Percentiles rank a stretch among this genome's conserved stretches.
These are phyloP conservation scores for Zangia roseola DNA, from an alignment of 768 basidiomycete species.

Conservation along the genomic window DNA sequence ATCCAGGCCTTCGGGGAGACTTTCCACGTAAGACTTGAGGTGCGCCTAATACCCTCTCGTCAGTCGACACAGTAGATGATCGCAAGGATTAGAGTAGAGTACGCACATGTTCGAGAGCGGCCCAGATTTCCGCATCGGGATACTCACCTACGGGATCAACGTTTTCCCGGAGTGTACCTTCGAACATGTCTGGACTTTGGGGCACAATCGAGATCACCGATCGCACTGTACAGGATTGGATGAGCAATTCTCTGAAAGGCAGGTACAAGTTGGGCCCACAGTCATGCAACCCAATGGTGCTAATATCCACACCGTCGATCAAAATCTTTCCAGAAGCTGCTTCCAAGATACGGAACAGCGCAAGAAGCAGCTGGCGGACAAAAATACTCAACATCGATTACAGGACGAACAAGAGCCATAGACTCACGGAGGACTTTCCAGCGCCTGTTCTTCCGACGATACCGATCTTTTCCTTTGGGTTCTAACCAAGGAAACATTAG, in stretches of 20 bases:
- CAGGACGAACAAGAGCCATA: neutral
- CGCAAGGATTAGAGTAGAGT: neutral
- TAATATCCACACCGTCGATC: conserved; percentile 77
- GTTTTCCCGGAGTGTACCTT: conserved; percentile 79
- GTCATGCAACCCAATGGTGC: conserved; percentile 72
- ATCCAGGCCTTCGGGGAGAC: conserved; percentile 65
- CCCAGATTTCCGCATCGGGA: conserved; percentile 84
- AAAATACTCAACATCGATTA: neutral
- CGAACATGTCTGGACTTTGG: conserved; percentile 70
- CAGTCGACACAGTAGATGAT: neutral
- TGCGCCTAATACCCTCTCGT: conserved; percentile 44
- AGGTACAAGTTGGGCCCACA: conserved; percentile 7
- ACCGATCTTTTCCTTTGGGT: conserved; percentile 84
- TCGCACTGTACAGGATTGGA: conserved; percentile 45
- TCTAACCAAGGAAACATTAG: conserved; percentile 38
- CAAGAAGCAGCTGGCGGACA: conserved; percentile 51
- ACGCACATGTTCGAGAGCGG: conserved; percentile 66
- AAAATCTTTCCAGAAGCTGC: conserved; percentile 62
- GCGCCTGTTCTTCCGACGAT: conserved; percentile 83
- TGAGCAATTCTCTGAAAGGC: too few species aligned
- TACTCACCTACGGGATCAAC: conserved; percentile 82
- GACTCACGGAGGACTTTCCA: conserved; percentile 69
- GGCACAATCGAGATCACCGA: conserved; percentile 85
- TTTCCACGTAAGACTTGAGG: conserved; percentile 67
- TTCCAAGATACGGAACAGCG: conserved; percentile 78